These are phyloP conservation scores for Fusarium brachygibbosum DNA, from an alignment of 2,329 filamentous ascomycete species.

Conservation along the genomic window DNA sequence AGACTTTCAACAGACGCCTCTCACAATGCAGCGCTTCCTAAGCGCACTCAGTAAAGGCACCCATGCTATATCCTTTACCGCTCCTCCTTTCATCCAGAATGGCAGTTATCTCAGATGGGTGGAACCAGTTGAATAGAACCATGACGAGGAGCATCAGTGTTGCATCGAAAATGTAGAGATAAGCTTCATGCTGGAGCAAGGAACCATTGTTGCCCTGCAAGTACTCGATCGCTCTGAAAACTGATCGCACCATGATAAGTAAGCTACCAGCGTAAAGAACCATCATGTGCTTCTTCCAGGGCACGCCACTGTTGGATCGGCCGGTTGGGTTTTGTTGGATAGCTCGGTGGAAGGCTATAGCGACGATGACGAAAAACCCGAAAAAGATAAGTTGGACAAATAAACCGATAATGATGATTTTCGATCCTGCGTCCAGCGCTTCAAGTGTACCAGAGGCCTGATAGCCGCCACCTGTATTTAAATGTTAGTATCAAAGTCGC, in stretches of 20 bases:
- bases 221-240: conserved; percentile 59
- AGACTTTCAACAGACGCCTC: no score
- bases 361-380: conserved; percentile 63
- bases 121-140: conserved; percentile 59
- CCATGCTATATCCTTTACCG: conserved; percentile 14
- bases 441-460: conserved; percentile 50
- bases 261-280: conserved; percentile 42
- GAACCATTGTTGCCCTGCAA: conserved; percentile 51
- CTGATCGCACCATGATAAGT: conserved; percentile 57
- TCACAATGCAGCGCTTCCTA: fast-evolving
- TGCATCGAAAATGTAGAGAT: conserved; percentile 55
- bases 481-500: fast-evolving
- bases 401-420: conserved; percentile 65
- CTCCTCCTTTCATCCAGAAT: not conserved
- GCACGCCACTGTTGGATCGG: conserved; percentile 33
- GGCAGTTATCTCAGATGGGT: conserved; percentile 45
- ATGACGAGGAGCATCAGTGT: conserved; percentile 55
- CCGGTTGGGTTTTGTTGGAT: conserved; percentile 19
- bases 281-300: conserved; percentile 50
- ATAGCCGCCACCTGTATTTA: conserved; percentile 6
- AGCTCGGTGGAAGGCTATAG: conserved; percentile 58
- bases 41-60: not conserved
- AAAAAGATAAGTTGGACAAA: conserved; percentile 68
- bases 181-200: conserved; percentile 51
- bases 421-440: conserved; percentile 52